Evolutionary conservation across 2,329 filamentous ascomycete species (phyloP).

Genomic region (Penicillium olsonii): DNA sequence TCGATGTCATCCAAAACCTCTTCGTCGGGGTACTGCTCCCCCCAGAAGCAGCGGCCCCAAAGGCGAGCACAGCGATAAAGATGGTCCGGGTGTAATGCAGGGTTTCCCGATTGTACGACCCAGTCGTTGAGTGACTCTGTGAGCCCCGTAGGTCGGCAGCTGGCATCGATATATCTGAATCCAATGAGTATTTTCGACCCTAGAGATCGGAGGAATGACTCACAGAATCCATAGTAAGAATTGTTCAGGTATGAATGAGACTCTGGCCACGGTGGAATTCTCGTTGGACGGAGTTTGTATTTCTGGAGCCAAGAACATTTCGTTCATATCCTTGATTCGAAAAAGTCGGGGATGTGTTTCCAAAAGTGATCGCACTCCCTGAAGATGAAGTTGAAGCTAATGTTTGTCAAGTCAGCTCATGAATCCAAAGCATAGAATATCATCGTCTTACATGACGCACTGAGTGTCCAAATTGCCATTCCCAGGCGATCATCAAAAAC

Average conservation of each 20-base stretch:
- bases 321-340: slow-evolving; percentile 30
- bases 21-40: slow-evolving; percentile 37
- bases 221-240: slow-evolving; percentile 40
- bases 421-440: neutral
- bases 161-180: slow-evolving; percentile 32
- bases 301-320: slow-evolving; percentile 28
- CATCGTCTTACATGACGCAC: slow-evolving; percentile 23
- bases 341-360: slow-evolving; percentile 38
- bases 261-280: slow-evolving; percentile 13
- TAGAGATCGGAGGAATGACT: slow-evolving; percentile 8
- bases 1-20: slow-evolving; percentile 42
- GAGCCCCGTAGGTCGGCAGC: slow-evolving; percentile 30
- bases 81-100: slow-evolving; percentile 35
- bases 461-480: slow-evolving; percentile 40
- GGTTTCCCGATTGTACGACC: slow-evolving; percentile 32
- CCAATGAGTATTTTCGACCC: neutral
- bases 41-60: slow-evolving; percentile 40
- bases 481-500: slow-evolving; percentile 39
- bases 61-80: slow-evolving; percentile 37
- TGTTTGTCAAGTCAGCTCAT: neutral
- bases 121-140: slow-evolving; percentile 37
- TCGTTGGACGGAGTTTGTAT: slow-evolving; percentile 8
- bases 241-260: slow-evolving; percentile 40
- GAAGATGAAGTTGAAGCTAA: slow-evolving; percentile 36
- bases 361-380: slow-evolving; percentile 38